Evolutionary conservation across 2,329 filamentous ascomycete species (phyloP).

Genomic region (Fusarium transvaalense): DNA sequence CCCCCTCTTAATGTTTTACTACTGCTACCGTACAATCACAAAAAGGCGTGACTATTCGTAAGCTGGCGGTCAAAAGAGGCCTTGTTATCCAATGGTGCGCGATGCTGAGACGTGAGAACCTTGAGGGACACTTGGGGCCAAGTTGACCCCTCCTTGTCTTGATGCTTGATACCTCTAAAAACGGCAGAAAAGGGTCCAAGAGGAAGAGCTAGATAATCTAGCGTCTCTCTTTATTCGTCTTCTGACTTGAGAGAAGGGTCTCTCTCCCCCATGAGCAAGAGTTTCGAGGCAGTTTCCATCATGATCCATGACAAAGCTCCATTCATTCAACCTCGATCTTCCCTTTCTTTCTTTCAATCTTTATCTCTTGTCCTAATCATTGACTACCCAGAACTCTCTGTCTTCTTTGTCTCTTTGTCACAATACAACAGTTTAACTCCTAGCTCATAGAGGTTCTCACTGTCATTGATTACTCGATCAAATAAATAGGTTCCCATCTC

Average conservation of each 20-base stretch:
- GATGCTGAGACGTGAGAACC: constrained; percentile 44
- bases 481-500: constrained; percentile 9
- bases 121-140: constrained; percentile 43
- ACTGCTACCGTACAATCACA: constrained; percentile 6
- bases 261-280: background rate
- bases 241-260: constrained; percentile 9
- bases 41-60: constrained; percentile 29
- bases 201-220: background rate
- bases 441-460: constrained; percentile 3
- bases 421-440: background rate
- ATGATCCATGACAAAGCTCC: constrained; percentile 20
- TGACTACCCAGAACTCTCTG: background rate
- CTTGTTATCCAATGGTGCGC: constrained; percentile 37
- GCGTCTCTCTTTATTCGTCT: background rate
- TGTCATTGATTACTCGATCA: constrained; percentile 20
- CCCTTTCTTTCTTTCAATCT: background rate
- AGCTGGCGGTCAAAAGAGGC: constrained; percentile 35
- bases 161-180: background rate
- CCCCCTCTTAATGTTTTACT: constrained; percentile 14
- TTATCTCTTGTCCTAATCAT: constrained; percentile 1
- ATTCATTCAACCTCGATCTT: constrained; percentile 9
- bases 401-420: constrained; percentile 7
- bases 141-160: constrained; percentile 27
- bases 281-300: constrained; percentile 11
- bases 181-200: background rate